Base-by-base conservation (phyloP, 768 basidiomycete species). In the Plicaturopsis crispa region DNA sequence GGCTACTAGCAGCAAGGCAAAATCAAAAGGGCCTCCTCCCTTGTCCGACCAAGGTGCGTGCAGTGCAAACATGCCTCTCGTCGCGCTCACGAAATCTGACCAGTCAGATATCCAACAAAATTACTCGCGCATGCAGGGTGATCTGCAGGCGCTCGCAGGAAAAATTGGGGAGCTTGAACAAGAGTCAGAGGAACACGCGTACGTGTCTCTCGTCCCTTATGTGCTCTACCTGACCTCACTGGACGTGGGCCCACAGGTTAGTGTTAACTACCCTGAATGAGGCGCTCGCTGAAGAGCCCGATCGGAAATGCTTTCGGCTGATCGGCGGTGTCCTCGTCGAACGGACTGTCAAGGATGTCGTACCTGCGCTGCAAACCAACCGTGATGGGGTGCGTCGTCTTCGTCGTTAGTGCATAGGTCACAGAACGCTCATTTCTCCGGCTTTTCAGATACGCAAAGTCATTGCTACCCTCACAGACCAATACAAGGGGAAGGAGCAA, bases 151-250 rank as follows among this genome's bases (percentile, higher is more conserved):
- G n/a, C 63, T 98, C 19, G 90, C 91, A 24, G 77, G 81, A 47
- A 98, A 98, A 65, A 93, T 98, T 49, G 87, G 88, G 44, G 96
- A 99, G 61, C 72, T 99, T 22, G 96, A 99, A 59, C 78, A 83
- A 48, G 96, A 99, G 53, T 79, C 89, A 14, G 96, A 99, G 45
- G 96, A 99, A 56, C 92, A 99, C 59, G 71, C 73, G 94, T 92
- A 46, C 47, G 81, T 4, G n/a, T 37, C 35, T 32, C 42, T 36
- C 22, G n/a, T 32, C 30, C 14, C 20, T 11, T 13, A 22, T 24
- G n/a, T 41, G 13, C 16, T 40, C 2, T 30, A 43, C n/a, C n/a
- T n/a, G n/a, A n/a, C n/a, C n/a, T n/a, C n/a, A n/a, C n/a, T n/a
- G n/a, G n/a, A n/a, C n/a, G n/a, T n/a, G n/a, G n/a, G n/a, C 23